phyloP scores from a whole-genome alignment of 495 filamentous ascomycete species.

The Daldinia concentrica region DNA sequence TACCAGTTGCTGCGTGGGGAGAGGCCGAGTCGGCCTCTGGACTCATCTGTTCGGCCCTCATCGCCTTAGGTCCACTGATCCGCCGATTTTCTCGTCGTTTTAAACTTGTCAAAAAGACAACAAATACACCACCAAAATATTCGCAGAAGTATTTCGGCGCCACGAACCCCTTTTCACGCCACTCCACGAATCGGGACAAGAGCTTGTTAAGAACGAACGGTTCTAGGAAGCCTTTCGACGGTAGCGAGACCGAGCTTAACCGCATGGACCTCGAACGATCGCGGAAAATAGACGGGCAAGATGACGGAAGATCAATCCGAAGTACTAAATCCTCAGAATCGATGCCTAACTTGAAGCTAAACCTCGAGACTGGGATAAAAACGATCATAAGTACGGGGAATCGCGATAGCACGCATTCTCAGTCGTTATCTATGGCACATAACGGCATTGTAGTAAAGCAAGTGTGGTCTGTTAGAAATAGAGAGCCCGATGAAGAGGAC shows the following conservation, averaged over 20 bases:
- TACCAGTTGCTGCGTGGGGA: slow-evolving; percentile 34
- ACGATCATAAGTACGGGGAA: slow-evolving; percentile 39
- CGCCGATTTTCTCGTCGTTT: slow-evolving; percentile 28
- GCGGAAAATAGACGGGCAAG: slow-evolving; percentile 13
- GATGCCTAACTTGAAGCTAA: slow-evolving; percentile 32
- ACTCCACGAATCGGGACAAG: slow-evolving; percentile 22
- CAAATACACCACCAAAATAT: slow-evolving; percentile 13
- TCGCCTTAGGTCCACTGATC: slow-evolving; percentile 32
- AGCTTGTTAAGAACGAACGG: slow-evolving; percentile 25
- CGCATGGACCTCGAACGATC: slow-evolving; percentile 20
- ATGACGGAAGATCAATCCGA: slow-evolving; percentile 33
- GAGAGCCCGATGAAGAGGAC: slow-evolving; percentile 25
- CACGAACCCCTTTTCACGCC: slow-evolving; percentile 33
- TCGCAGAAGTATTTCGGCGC: slow-evolving; percentile 7
- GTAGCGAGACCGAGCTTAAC: slow-evolving; percentile 42
- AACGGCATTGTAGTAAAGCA: slow-evolving; percentile 42
- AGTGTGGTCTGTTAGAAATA: slow-evolving; percentile 40
- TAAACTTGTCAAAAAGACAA: background rate
- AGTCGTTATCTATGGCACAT: slow-evolving; percentile 12
- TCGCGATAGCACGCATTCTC: slow-evolving; percentile 33
- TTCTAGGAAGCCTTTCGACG: slow-evolving; percentile 21
- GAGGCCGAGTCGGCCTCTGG: slow-evolving; percentile 35
- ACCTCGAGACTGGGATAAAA: slow-evolving; percentile 37
- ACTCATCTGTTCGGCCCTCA: slow-evolving; percentile 38
- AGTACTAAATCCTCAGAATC: slow-evolving; percentile 34